phyloP scores from a whole-genome alignment of 768 basidiomycete species.

The Boletus vermiculosoides region DNA sequence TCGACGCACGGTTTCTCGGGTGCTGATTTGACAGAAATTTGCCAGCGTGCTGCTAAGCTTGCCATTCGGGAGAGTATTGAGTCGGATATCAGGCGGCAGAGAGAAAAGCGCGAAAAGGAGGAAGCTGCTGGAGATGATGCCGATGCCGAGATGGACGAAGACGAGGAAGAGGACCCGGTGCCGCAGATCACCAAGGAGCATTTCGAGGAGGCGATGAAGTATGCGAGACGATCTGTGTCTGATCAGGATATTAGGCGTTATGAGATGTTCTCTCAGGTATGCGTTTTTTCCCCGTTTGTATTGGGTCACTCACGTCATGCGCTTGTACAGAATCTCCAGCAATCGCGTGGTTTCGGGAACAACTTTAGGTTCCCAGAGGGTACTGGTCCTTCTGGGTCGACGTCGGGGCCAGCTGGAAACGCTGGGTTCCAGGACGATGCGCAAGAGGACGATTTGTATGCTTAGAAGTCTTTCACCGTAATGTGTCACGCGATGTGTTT shows the following conservation, averaged over 20 bases:
- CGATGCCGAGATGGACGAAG: constrained; percentile 71
- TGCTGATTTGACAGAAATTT: constrained; percentile 99
- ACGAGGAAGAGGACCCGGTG: constrained; percentile 82
- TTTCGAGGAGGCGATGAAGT: constrained; percentile 99
- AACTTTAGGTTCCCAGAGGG: constrained; percentile 98
- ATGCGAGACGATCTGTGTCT: constrained; percentile 93
- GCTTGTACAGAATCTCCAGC: constrained; percentile 72
- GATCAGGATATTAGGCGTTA: constrained; percentile 97
- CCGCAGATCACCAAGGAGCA: constrained; percentile 87
- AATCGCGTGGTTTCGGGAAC: constrained; percentile 89
- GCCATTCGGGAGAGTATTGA: constrained; percentile 96
- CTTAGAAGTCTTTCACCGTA: constrained; percentile 38
- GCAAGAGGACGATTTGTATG: constrained; percentile 90
- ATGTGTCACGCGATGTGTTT: not conserved
- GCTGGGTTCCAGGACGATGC: constrained; percentile 82
- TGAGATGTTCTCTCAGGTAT: constrained; percentile 94
- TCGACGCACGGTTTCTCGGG: constrained; percentile 97
- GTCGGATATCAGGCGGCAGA: constrained; percentile 73
- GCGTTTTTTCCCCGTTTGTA: constrained; percentile 16
- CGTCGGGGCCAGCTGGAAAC: constrained; percentile 55
- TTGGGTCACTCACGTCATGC: not conserved
- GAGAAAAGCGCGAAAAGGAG: constrained; percentile 81
- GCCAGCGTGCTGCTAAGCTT: constrained; percentile 95
- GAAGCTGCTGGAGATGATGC: constrained; percentile 61
- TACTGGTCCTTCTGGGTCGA: constrained; percentile 34